Percentiles rank a stretch among this genome's conserved stretches.
Evolutionary conservation across 1,284 basidiomycete species (phyloP).

Genomic region (Stereum hirsutum): DNA sequence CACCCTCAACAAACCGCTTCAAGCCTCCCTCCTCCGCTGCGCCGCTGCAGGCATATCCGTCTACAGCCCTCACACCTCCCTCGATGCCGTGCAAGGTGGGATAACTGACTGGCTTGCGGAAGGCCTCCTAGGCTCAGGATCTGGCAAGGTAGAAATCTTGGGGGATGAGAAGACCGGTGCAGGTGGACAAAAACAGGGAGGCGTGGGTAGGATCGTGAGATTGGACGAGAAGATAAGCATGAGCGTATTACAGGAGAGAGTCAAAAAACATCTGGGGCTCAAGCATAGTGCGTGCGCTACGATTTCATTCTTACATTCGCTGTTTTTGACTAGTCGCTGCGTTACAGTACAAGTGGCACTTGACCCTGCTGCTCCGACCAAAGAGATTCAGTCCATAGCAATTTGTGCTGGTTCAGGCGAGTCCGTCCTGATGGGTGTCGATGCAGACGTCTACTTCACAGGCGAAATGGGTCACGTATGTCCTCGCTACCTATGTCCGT

Average conservation of each 20-base stretch:
- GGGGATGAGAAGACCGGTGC: conserved; percentile 18
- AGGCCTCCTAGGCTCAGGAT: conserved; percentile 14
- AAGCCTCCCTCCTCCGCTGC: conserved; percentile 72
- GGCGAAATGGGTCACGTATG: conserved; percentile 88
- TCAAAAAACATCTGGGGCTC: conserved; percentile 64
- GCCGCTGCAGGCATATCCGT: conserved; percentile 78
- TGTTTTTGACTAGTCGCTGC: background rate
- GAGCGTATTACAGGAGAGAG: conserved; percentile 47
- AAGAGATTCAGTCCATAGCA: conserved; percentile 43
- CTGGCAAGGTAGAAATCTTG: conserved; percentile 23
- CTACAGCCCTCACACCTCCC: conserved; percentile 81
- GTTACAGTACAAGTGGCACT: conserved; percentile 70
- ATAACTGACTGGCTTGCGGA: conserved; percentile 77
- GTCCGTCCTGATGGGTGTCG: conserved; percentile 57
- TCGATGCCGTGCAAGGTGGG: conserved; percentile 77
- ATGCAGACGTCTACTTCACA: conserved; percentile 80
- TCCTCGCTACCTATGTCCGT: conserved; percentile 9
- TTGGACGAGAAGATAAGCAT: conserved; percentile 49
- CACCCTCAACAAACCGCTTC: conserved; percentile 73
- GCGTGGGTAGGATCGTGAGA: conserved; percentile 60
- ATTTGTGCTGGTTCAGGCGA: conserved; percentile 85
- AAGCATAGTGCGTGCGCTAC: conserved; percentile 37
- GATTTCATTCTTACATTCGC: background rate
- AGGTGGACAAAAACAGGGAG: conserved; percentile 31
- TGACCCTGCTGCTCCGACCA: conserved; percentile 23